Evolutionary conservation across 176 grass and related monocot genomes (phyloP).

Genomic region (Thalia dealbata): DNA sequence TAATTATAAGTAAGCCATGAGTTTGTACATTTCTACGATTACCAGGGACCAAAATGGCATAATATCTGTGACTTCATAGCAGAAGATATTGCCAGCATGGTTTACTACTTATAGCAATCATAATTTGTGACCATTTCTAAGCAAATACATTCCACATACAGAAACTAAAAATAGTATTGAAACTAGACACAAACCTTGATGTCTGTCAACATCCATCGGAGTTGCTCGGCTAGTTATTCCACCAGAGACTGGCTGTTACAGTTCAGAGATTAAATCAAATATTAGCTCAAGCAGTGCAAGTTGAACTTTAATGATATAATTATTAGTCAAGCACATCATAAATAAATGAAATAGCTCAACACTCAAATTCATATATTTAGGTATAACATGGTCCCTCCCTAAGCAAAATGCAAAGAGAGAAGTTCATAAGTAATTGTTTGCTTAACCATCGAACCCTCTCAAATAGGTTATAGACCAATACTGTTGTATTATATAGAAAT

Average conservation of each 20-base stretch:
- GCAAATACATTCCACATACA: not conserved
- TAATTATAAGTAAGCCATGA: no score
- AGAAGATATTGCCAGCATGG: not conserved
- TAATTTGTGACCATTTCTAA: not conserved
- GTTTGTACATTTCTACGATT: not conserved
- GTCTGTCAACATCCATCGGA: constrained; percentile 40
- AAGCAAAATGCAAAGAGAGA: no score
- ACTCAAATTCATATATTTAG: no score
- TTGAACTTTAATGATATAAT: no score
- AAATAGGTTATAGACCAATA: no score
- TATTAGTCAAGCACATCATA: no score
- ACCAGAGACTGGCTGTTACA: constrained; percentile 40
- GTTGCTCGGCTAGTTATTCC: constrained; percentile 37
- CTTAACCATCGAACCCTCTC: no score
- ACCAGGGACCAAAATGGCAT: not conserved
- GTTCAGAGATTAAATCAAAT: not conserved
- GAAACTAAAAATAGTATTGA: not conserved
- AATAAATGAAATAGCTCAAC: not conserved
- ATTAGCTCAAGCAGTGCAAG: no score
- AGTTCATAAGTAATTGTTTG: no score
- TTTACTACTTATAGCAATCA: not conserved
- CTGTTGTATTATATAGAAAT: no score
- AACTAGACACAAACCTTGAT: constrained; percentile 20
- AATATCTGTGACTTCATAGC: not conserved
- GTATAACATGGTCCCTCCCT: no score